These are phyloP conservation scores for Parafenestella ontariensis DNA, from an alignment of 2,329 filamentous ascomycete species.

Conservation along the genomic window DNA sequence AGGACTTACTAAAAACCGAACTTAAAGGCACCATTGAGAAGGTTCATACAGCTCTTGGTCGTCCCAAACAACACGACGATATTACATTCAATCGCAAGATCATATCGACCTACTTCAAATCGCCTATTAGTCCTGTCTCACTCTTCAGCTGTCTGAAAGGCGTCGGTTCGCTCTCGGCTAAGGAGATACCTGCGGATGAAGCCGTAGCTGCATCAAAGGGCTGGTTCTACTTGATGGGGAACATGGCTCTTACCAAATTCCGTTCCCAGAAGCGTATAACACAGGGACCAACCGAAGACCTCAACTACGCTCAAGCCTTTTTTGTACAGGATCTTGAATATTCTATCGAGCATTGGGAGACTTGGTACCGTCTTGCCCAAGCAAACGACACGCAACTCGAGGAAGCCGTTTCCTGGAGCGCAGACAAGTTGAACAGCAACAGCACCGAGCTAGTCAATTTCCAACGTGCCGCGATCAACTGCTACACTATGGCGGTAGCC, in stretches of 20 bases:
- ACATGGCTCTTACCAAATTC: conserved; percentile 89
- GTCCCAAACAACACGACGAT: conserved; percentile 76
- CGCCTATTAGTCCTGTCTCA: conserved; percentile 80
- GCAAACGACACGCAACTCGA: conserved; percentile 88
- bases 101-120: conserved; percentile 80
- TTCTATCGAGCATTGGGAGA: conserved; percentile 82
- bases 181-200: conserved; percentile 67
- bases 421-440: conserved; percentile 89
- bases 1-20: conserved; percentile 89
- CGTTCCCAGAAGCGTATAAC: conserved; percentile 77
- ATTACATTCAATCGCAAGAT: conserved; percentile 88
- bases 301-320: conserved; percentile 81
- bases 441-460: conserved; percentile 75
- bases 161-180: conserved; percentile 60
- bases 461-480: conserved; percentile 83
- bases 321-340: conserved; percentile 84
- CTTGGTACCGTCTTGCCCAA: conserved; percentile 87
- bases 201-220: conserved; percentile 76
- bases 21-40: conserved; percentile 90
- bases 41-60: conserved; percentile 84
- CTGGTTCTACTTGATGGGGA: conserved; percentile 91
- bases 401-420: conserved; percentile 85
- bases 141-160: conserved; percentile 84
- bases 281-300: conserved; percentile 80
- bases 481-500: conserved; percentile 72